Base-by-base conservation (phyloP, 768 basidiomycete species). In the Tulasnella sp. region DNA sequence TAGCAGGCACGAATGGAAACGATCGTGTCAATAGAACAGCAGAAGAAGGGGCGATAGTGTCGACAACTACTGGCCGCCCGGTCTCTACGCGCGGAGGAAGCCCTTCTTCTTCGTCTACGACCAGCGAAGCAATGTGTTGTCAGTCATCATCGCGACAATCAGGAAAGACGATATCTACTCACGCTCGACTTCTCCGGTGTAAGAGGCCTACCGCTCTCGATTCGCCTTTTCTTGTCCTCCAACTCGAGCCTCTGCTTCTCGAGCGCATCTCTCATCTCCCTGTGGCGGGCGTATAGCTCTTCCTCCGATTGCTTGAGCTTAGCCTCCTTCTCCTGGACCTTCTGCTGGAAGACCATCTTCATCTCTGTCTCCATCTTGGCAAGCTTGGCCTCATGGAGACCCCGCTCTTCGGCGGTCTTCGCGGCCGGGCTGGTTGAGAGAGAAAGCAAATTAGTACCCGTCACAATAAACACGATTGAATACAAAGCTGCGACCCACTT, bases 321-420 rank as follows among this genome's bases (percentile, higher is more conserved):
- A 65, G 91, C 82, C 72, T 99, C 96, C 78, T 99, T 98, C 73
- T 99, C 96, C 71, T 93, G 91, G 58, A 99, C 96, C 73, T 99
- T 99, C 75, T 98, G 96, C 71, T 94, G 93, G 92, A 99, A 99
- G 67, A 99, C 96, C 90, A 95, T 92, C 83, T 97, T 98, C 96
- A 99, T 99, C 79, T 98, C 96, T 58, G 93, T 88, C 76, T 99
- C 96, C 86, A 97, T 97, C 84, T 99, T 99, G 58, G 90, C 82
- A 56, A 99, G 82, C 73, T 98, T 98, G 66, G 89, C 88, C 75
- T 99, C 95, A 74, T 99, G 95, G 69, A 97, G 73, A 54, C 90
- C 78, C 59, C 96, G 88, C 70, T 99, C 96, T 70, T 99, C 96
- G 64, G 94, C 92, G 76, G 91, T 81, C 73, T 92, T 87, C 61